Evolutionary conservation across 192 early-diverging fungal genomes (phyloP).

Genomic region (Gaertneriomyces semiglobifer): DNA sequence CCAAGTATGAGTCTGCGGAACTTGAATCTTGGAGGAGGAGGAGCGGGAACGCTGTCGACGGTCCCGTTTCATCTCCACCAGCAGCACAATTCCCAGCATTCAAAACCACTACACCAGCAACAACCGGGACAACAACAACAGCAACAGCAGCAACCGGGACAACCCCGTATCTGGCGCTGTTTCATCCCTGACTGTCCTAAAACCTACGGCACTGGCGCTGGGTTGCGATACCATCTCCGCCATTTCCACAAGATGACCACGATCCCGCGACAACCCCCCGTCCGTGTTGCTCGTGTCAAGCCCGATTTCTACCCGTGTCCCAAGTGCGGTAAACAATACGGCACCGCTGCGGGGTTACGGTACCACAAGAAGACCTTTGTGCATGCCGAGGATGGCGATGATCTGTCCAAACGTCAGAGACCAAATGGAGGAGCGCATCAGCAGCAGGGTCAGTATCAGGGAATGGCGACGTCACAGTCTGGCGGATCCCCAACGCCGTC

Average conservation of each 20-base stretch:
- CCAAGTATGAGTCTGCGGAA: too few relatives aligned
- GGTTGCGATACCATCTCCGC: conserved; percentile 30
- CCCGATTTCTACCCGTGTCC: conserved; percentile 28
- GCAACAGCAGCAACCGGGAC: background rate
- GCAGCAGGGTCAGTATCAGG: too few relatives aligned
- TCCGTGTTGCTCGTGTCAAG: conserved; percentile 16
- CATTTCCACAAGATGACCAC: conserved; percentile 33
- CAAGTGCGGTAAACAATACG: conserved; percentile 27
- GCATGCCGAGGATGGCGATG: conserved; percentile 24
- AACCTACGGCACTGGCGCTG: conserved; percentile 30
- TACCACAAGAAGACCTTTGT: conserved; percentile 36
- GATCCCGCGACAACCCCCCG: conserved; percentile 23
- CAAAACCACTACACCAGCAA: background rate
- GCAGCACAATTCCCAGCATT: background rate
- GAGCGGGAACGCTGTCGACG: too few relatives aligned
- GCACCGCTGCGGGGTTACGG: conserved; percentile 26
- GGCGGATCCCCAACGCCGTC: too few relatives aligned
- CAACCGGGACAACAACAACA: conserved; percentile 6
- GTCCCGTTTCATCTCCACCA: conserved; percentile 4
- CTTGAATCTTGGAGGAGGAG: too few relatives aligned
- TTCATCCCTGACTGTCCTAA: conserved; percentile 28
- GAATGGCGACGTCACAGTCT: too few relatives aligned
- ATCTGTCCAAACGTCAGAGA: background rate
- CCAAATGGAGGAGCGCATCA: too few relatives aligned
- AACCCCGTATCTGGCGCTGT: conserved; percentile 27